phyloP scores from a whole-genome alignment of 306 rosid species.

The Dalbergia cultrata region DNA sequence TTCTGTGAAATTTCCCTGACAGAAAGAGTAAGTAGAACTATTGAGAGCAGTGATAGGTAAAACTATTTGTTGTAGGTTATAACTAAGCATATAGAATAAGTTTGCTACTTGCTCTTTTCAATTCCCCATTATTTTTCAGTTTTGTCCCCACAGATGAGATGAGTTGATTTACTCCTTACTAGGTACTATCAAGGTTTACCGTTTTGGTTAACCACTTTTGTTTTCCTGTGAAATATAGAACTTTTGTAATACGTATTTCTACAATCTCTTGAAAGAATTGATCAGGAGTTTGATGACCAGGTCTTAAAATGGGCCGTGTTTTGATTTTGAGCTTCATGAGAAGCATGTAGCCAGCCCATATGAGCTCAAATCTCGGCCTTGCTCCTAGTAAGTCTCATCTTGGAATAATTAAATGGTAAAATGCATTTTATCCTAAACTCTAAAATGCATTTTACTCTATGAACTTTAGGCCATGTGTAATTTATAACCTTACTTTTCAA shows the following conservation, averaged over 20 bases:
- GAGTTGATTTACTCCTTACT: conserved; percentile 34
- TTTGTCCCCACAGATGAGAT: conserved; percentile 42
- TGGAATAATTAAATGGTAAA: too few relatives aligned
- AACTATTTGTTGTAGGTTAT: conserved; percentile 60
- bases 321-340: conserved; percentile 14
- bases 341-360: background rate
- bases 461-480: too few relatives aligned
- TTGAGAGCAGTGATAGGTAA: conserved; percentile 53
- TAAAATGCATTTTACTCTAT: too few relatives aligned
- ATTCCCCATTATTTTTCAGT: conserved; percentile 47
- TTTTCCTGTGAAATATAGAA: conserved; percentile 32
- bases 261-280: background rate
- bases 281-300: background rate
- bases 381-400: background rate
- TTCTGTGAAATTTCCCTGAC: conserved; percentile 38
- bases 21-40: conserved; percentile 50
- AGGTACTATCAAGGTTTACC: conserved; percentile 37
- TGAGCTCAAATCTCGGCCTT: background rate
- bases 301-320: background rate
- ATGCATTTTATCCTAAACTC: too few relatives aligned
- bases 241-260: conserved; percentile 11
- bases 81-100: conserved; percentile 53
- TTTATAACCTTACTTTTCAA: too few relatives aligned
- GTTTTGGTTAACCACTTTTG: conserved; percentile 52
- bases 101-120: conserved; percentile 45